phyloP scores from a whole-genome alignment of 306 rosid species.

The Rosa rugosa region DNA sequence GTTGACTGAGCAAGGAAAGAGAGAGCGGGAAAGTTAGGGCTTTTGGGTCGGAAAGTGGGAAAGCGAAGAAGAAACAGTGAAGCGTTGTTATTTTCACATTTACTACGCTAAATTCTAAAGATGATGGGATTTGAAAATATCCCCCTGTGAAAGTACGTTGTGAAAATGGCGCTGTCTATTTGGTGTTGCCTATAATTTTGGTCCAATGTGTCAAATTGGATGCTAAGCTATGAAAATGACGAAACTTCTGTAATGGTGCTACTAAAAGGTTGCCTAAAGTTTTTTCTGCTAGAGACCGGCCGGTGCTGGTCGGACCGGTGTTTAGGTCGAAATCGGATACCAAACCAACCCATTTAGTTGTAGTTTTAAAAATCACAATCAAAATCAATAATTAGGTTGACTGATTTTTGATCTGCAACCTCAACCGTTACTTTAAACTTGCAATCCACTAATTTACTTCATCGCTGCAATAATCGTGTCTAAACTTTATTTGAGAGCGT shows the following conservation, averaged over 20 bases:
- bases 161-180: background rate
- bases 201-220: background rate
- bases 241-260: background rate
- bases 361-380: too few relatives aligned
- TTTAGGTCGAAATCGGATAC: background rate
- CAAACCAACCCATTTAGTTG: too few relatives aligned
- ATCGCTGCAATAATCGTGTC: too few relatives aligned
- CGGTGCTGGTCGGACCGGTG: background rate
- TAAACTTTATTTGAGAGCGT: too few relatives aligned
- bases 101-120: background rate
- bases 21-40: background rate
- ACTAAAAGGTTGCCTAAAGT: background rate
- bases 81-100: conserved; percentile 8
- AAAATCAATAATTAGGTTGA: too few relatives aligned
- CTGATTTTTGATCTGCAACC: background rate
- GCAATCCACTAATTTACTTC: too few relatives aligned
- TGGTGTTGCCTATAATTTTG: background rate
- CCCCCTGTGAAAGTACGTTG: background rate
- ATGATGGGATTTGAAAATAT: background rate
- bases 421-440: too few relatives aligned
- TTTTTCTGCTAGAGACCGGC: background rate
- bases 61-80: background rate
- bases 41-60: background rate
- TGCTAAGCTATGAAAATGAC: background rate
- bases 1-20: background rate